Evolutionary conservation across 139 green algal genomes (phyloP).

Genomic region (Chlorella sp.): DNA sequence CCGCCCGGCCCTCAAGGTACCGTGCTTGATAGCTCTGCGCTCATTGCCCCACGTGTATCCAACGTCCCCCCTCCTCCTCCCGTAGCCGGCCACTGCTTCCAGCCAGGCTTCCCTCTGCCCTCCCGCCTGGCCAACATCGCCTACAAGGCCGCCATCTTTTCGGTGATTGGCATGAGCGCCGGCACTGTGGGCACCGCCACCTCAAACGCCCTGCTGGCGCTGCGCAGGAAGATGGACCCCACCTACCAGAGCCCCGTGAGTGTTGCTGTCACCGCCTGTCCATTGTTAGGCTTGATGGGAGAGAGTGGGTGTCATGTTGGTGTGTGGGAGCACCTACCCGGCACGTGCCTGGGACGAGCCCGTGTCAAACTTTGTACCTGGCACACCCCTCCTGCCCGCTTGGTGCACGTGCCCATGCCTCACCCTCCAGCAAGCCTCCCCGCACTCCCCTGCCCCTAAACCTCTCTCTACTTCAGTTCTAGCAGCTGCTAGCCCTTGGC

Average conservation of each 20-base stretch:
- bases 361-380: too few relatives aligned
- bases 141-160: constrained; percentile 81
- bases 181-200: constrained; percentile 86
- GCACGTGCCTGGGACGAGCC: too few relatives aligned
- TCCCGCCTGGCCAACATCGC: constrained; percentile 75
- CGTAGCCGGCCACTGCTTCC: constrained; percentile 90
- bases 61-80: background rate
- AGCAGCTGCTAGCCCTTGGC: too few relatives aligned
- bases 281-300: background rate
- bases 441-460: too few relatives aligned
- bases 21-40: too few relatives aligned
- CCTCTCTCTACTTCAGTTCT: too few relatives aligned
- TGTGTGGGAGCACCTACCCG: too few relatives aligned
- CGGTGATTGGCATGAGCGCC: constrained; percentile 80
- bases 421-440: too few relatives aligned
- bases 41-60: background rate
- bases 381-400: too few relatives aligned
- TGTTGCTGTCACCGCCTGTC: background rate
- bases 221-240: constrained; percentile 73
- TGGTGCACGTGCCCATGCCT: background rate
- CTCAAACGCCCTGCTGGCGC: constrained; percentile 83
- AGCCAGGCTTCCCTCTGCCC: constrained; percentile 75
- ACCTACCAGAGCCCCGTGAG: constrained; percentile 47
- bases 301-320: too few relatives aligned
- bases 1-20: too few relatives aligned